Percentiles rank a stretch among this genome's conserved stretches.
These are phyloP conservation scores for Lachancea dasiensis DNA, from an alignment of 805 yeast species.

Conservation along the genomic window DNA sequence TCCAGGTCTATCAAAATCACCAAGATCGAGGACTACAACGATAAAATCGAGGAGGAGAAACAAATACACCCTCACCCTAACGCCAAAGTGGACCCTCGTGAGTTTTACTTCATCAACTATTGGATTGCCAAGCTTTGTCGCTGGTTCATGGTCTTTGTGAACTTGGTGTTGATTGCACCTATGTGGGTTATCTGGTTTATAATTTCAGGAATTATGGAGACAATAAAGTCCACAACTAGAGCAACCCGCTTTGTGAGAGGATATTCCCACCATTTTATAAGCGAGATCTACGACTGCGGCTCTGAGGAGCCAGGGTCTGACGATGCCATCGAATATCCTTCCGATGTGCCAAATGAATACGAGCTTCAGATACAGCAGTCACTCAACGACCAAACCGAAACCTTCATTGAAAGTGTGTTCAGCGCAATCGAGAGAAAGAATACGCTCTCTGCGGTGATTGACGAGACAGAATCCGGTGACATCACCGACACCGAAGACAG, in stretches of 20 bases:
- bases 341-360: constrained; percentile 15
- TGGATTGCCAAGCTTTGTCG: constrained; percentile 36
- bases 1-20: constrained; percentile 37
- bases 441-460: constrained; percentile 18
- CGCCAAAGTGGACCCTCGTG: constrained; percentile 11
- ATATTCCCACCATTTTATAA: constrained; percentile 24
- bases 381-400: constrained; percentile 56
- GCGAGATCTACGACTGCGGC: constrained; percentile 17
- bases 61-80: not conserved
- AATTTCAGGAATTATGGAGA: constrained; percentile 37
- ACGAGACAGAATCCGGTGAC: constrained; percentile 12
- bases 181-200: constrained; percentile 57
- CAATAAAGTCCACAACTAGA: constrained; percentile 37
- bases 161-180: constrained; percentile 51
- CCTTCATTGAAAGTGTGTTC: constrained; percentile 56
- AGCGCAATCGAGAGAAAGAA: constrained; percentile 42
- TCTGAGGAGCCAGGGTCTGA: constrained; percentile 9
- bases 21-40: constrained; percentile 11
- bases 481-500: constrained; percentile 4
- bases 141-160: constrained; percentile 44
- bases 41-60: not conserved
- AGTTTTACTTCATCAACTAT: constrained; percentile 24
- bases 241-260: constrained; percentile 27
- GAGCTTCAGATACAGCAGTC: constrained; percentile 36
- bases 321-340: constrained; percentile 12